A percentile compares a stretch with the other conserved stretches of the same genome.
Conservation (phyloP, 1,139 yeast genomes). For the Blastobotrys ciferrii region DNA sequence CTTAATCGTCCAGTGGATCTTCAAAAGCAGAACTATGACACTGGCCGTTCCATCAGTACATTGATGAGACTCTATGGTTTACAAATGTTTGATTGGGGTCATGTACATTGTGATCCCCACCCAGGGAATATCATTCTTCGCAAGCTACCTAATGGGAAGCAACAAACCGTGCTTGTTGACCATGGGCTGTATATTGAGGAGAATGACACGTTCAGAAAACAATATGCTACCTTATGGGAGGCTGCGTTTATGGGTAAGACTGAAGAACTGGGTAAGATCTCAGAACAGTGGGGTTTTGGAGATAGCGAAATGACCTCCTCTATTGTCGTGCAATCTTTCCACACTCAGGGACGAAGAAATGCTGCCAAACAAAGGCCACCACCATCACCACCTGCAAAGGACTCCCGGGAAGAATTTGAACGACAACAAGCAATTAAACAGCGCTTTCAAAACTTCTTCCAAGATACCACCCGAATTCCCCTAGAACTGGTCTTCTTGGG, state of each 20-base stretch:
- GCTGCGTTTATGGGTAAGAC: slow-evolving; percentile 55
- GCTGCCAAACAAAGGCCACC: slow-evolving; percentile 5
- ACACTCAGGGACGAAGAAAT: not conserved
- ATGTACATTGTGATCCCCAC: slow-evolving; percentile 79
- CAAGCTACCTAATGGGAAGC: slow-evolving; percentile 37
- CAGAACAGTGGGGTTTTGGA: slow-evolving; percentile 68
- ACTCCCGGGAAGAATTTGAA: slow-evolving; percentile 38
- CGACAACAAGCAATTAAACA: slow-evolving; percentile 41
- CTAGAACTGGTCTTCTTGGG: slow-evolving; percentile 62
- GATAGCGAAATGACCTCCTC: slow-evolving; percentile 64
- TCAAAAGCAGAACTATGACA: slow-evolving; percentile 43
- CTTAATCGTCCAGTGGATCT: slow-evolving; percentile 49
- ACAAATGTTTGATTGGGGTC: slow-evolving; percentile 73
- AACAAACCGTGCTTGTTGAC: slow-evolving; percentile 65
- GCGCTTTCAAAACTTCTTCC: slow-evolving; percentile 49
- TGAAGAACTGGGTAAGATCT: slow-evolving; percentile 49
- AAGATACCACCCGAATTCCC: slow-evolving; percentile 67
- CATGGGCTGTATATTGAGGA: slow-evolving; percentile 70
- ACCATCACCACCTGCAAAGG: not conserved
- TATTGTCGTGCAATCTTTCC: slow-evolving; percentile 41
- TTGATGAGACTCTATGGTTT: slow-evolving; percentile 58
- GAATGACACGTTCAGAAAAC: slow-evolving; percentile 48
- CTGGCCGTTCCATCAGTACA: slow-evolving; percentile 48
- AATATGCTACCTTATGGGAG: slow-evolving; percentile 65
- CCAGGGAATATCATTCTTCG: slow-evolving; percentile 73